Evolutionary conservation across 2,329 filamentous ascomycete species (phyloP), one percentile per base, ranked within the genome.

Genomic region (Myriosclerotinia scirpicola): DNA sequence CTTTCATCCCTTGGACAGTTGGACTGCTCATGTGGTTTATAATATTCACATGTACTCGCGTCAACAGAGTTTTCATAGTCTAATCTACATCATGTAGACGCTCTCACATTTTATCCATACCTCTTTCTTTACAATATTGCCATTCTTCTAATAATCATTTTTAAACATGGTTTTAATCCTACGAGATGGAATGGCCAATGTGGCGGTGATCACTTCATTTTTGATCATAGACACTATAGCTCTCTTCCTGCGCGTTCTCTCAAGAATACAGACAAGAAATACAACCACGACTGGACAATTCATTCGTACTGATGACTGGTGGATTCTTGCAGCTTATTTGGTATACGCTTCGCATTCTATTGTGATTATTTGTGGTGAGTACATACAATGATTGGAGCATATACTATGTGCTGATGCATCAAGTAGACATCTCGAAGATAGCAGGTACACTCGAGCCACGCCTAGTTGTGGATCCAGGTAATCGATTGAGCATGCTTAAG

Each of bases 361-460:
- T 34, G 7, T 66, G 38, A 54, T 66, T 7, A 54, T 66, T 36
- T 66, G 58, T 36, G 64, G 64, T 44, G 26, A 54, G 64, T 38
- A 46, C 17, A 42, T 20, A 46, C 20, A 15, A 14, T 54, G 12
- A 3, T 15, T 1, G 42, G 11, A 20, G 15, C 30, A 12, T 22
- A n/a, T n/a, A 26, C 1, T n/a, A 38, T 11, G 11, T 65, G 22
- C 26, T 60, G 17, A 65, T 26, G 17, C 26, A 20, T 46, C 55
- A 17, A 44, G 26, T 54, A 65, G 64, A 66, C 30, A 52, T 66
- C 38, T n/a, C 40, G 0, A 46, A 17, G 14, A 38, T 54, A 61
- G 38, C 64, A 38, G 64, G 64, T 17, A 66, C 64, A 30, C 38
- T 66, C 36, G 46, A 66, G 14, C 64, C 55, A 44, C 11, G 26